These are phyloP conservation scores for thale cress (Arabidopsis thaliana) DNA, from an alignment of 345 rosid genomes.

Conservation along the genomic window DNA sequence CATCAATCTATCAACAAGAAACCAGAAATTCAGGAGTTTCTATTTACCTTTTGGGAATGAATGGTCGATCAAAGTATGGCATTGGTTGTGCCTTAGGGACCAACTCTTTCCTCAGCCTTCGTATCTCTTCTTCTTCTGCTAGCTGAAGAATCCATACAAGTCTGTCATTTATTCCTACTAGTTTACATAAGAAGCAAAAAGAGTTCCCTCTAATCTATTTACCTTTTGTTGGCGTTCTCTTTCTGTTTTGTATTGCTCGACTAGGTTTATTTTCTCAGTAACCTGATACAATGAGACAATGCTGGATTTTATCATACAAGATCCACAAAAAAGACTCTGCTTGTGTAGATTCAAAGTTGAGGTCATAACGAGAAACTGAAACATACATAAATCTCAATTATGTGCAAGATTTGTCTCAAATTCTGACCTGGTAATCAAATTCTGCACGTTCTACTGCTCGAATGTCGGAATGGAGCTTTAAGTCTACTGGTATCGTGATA, in stretches of 20 bases:
- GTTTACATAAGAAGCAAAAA: background rate
- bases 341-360: background rate
- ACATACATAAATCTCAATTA: slow-evolving; percentile 1
- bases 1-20: slow-evolving; percentile 2
- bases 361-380: slow-evolving; percentile 12
- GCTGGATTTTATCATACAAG: background rate
- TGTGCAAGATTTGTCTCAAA: background rate
- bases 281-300: slow-evolving; percentile 48
- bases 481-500: slow-evolving; percentile 69
- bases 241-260: slow-evolving; percentile 86
- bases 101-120: slow-evolving; percentile 76
- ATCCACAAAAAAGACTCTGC: background rate
- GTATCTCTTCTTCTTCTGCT: slow-evolving; percentile 83
- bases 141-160: slow-evolving; percentile 46
- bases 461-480: slow-evolving; percentile 72
- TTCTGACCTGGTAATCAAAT: slow-evolving; percentile 77
- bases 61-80: slow-evolving; percentile 94
- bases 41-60: slow-evolving; percentile 83
- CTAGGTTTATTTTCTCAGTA: slow-evolving; percentile 69
- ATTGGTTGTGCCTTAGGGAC: slow-evolving; percentile 92
- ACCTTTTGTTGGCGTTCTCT: slow-evolving; percentile 80
- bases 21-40: background rate
- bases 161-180: background rate
- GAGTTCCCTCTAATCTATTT: slow-evolving; percentile 15
- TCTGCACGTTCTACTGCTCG: slow-evolving; percentile 90